Conservation (phyloP, 1,139 yeast species). For the Scheffersomyces insectosa region DNA sequence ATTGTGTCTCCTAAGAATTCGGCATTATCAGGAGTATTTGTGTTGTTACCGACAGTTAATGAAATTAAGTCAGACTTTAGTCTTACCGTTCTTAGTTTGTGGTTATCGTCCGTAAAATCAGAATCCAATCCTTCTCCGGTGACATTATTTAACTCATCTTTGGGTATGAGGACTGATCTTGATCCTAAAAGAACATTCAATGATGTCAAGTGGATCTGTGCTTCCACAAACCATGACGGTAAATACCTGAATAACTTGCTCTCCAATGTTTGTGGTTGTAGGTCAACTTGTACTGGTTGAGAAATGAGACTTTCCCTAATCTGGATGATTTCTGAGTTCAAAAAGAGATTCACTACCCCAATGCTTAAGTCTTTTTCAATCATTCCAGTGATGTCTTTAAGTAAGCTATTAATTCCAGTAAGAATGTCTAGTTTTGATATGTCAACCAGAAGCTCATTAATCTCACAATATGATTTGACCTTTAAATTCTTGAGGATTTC, state of each 20-base stretch:
- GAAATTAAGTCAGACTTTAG: conserved; percentile 11
- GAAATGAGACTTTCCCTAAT: conserved; percentile 5
- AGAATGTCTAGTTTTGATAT: conserved; percentile 33
- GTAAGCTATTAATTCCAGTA: conserved; percentile 32
- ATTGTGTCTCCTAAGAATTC: conserved; percentile 1
- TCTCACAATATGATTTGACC: conserved; percentile 22
- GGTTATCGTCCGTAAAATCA: conserved; percentile 39
- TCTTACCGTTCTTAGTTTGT: conserved; percentile 35
- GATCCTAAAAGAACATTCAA: conserved; percentile 51
- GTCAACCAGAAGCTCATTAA: conserved; percentile 25
- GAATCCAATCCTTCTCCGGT: conserved; percentile 34
- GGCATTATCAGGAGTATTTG: conserved; percentile 2
- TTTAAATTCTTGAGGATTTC: conserved; percentile 33
- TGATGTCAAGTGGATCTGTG: conserved; percentile 31
- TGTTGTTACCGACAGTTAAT: conserved; percentile 9
- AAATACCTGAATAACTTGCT: conserved; percentile 36
- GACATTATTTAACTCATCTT: conserved; percentile 35
- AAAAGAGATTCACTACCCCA: conserved; percentile 31
- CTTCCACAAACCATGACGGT: conserved; percentile 50
- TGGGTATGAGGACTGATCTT: conserved; percentile 57
- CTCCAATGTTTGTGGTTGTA: conserved; percentile 4
- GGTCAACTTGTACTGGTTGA: neutral
- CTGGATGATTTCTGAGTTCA: conserved; percentile 27
- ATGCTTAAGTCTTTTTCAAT: conserved; percentile 27
- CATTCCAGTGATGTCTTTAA: conserved; percentile 27